Evolutionary conservation across 768 basidiomycete species (phyloP).

Genomic region (Rhodotorula sphaerocarpa): DNA sequence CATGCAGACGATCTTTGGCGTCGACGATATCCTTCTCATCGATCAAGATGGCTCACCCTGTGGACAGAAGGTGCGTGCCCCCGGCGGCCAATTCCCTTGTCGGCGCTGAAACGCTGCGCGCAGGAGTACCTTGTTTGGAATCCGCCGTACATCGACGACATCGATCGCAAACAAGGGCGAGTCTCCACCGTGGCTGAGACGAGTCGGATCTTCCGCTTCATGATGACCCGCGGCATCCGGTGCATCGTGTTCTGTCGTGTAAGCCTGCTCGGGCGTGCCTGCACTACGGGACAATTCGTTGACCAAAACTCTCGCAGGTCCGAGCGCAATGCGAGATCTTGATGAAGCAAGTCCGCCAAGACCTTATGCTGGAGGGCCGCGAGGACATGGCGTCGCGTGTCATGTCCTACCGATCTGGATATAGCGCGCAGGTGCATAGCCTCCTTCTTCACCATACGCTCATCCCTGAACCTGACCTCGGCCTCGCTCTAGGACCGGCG

Average conservation of each 20-base stretch:
- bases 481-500: constrained; percentile 58
- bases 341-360: constrained; percentile 66
- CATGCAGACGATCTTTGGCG: constrained; percentile 67
- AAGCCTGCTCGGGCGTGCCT: background rate
- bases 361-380: constrained; percentile 65
- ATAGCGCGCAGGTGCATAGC: constrained; percentile 58
- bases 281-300: too few relatives aligned
- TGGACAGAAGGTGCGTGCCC: constrained; percentile 51
- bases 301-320: constrained; percentile 48
- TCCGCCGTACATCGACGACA: constrained; percentile 54
- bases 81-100: too few relatives aligned
- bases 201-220: constrained; percentile 60
- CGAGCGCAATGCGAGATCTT: constrained; percentile 68
- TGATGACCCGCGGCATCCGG: constrained; percentile 72
- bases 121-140: constrained; percentile 70
- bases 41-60: constrained; percentile 75
- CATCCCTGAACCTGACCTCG: background rate
- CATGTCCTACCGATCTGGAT: constrained; percentile 78
- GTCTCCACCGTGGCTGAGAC: constrained; percentile 61
- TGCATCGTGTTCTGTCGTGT: constrained; percentile 87
- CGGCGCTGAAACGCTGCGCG: too few relatives aligned
- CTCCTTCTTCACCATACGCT: background rate
- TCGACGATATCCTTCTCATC: constrained; percentile 60
- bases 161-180: constrained; percentile 53
- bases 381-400: constrained; percentile 66